Evolutionary conservation across 805 yeast genomes (phyloP), one percentile per base, ranked within the genome.

Genomic region (Komagataella pastoris): DNA sequence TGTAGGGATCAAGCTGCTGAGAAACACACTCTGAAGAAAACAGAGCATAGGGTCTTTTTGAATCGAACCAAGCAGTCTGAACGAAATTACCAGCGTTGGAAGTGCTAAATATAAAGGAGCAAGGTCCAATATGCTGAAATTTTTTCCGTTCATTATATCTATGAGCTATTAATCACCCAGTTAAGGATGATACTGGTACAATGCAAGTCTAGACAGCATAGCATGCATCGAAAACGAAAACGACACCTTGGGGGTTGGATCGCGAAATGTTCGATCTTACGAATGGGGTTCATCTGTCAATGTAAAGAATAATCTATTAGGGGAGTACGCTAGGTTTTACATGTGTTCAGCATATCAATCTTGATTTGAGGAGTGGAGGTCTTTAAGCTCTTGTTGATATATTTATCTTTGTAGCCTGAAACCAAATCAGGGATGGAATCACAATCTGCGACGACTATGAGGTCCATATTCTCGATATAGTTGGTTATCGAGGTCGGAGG

Each of bases 381-480:
- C 64, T 7, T 63, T 59, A 55, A 23, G 70, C 14, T 30, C 14
- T 10, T 30, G 4, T 10, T 10, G 40, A 30, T 10, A 6, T 30
- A 47, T 17, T 55, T 30, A n/a, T 30, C 40, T 30, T 10, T 30
- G 40, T 30, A 30, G 40, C 40, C n/a, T 30, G 40, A 30, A 30
- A 30, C 40, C 40, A 30, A 30, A 10, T 30, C 66, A 3, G 82
- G 76, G 8, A 82, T 57, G 43, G 68, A 59, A 59, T 83, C 88
- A 59, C 88, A 82, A 60, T 83, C 86, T 6, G 87, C 88, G 12
- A 75, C 70, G 10, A 82, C 76, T 6, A 80, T 68, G 49, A 82
- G 61, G 58, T 83, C 88, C 54, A 82, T 70, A 53, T 71, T 61
- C 24, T 76, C 80, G 23, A 79, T 68, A 52, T 70, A 68, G 53